A percentile compares a stretch with the other conserved stretches of the same genome.
phyloP scores from a whole-genome alignment of 805 yeast genomes.

The Cyberlindnera mycetangii region DNA sequence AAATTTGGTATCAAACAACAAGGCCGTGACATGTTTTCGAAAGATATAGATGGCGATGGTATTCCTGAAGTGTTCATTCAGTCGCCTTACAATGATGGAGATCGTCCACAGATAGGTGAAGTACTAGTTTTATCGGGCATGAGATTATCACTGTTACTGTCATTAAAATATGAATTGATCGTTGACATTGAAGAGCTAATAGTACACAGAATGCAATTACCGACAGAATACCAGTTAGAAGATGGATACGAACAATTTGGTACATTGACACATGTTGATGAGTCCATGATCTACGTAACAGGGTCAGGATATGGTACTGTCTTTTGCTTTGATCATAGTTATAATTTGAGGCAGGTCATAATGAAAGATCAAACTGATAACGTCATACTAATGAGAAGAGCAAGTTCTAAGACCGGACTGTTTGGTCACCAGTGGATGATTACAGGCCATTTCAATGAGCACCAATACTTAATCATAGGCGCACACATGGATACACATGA shows the following conservation, averaged over 20 bases:
- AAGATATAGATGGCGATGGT: conserved; percentile 38
- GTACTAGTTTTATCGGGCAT: conserved; percentile 33
- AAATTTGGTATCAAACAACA: conserved; percentile 40
- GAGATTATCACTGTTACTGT: conserved; percentile 16
- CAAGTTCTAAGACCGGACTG: conserved; percentile 14
- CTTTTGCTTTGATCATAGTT: conserved; percentile 30
- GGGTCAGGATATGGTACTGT: conserved; percentile 38
- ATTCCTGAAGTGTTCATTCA: conserved; percentile 41
- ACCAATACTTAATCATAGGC: conserved; percentile 13
- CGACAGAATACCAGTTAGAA: conserved; percentile 13
- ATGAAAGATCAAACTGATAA: conserved; percentile 25
- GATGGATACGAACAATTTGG: conserved; percentile 44
- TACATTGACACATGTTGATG: conserved; percentile 28
- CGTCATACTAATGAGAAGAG: conserved; percentile 16
- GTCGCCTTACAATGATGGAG: conserved; percentile 36
- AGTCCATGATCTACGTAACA: conserved; percentile 33
- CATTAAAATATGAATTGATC: conserved; percentile 1
- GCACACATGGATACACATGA: conserved; percentile 13
- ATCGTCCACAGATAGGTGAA: conserved; percentile 34
- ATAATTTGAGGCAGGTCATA: conserved; percentile 17
- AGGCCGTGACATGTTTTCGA: conserved; percentile 34
- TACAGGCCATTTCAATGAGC: conserved; percentile 14
- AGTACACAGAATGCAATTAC: conserved; percentile 13
- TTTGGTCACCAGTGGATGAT: conserved; percentile 21
- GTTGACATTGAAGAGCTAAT: conserved; percentile 13